A percentile compares a stretch with the other conserved stretches of the same genome.
Conservation (phyloP, 192 early-diverging fungal species). For the Pilaira anomala region DNA sequence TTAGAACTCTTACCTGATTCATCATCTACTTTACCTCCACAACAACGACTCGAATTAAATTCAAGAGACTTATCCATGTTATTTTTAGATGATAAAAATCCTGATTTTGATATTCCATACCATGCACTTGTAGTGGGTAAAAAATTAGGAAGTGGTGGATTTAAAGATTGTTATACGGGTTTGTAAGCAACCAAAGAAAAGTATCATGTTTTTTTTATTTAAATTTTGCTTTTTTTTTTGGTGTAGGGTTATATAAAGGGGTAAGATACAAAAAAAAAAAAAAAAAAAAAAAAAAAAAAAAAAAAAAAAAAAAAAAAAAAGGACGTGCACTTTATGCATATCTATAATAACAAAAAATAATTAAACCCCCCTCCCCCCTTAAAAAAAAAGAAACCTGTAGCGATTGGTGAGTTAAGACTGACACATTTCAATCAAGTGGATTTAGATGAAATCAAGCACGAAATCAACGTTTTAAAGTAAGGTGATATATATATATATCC, state of each 20-base stretch:
- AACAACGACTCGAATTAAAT: conserved; percentile 21
- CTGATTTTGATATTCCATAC: conserved; percentile 50
- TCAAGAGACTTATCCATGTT: conserved; percentile 47
- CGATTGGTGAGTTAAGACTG: conserved; percentile 67
- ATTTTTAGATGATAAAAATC: conserved; percentile 38
- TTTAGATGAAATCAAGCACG: conserved; percentile 70
- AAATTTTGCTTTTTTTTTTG: too few relatives aligned
- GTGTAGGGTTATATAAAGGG: conserved; percentile 18
- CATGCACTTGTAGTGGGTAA: conserved; percentile 52
- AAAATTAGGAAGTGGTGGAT: conserved; percentile 73
- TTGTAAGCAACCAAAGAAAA: too few relatives aligned
- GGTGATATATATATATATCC: neutral
- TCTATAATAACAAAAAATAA: too few relatives aligned
- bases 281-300: neutral
- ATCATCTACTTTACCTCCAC: conserved; percentile 30
- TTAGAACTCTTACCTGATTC: conserved; percentile 38
- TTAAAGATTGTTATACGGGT: conserved; percentile 67
- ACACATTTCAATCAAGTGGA: conserved; percentile 64
- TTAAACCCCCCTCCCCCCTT: neutral
- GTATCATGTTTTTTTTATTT: too few relatives aligned
- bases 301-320: neutral
- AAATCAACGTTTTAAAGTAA: conserved; percentile 73
- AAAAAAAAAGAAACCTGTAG: conserved; percentile 54
- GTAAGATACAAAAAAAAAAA: neutral
- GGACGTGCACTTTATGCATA: neutral